Evolutionary conservation across 179 eudicot species (phyloP), one percentile per base, ranked within the genome.

Genomic region (Silene noctiflora): DNA sequence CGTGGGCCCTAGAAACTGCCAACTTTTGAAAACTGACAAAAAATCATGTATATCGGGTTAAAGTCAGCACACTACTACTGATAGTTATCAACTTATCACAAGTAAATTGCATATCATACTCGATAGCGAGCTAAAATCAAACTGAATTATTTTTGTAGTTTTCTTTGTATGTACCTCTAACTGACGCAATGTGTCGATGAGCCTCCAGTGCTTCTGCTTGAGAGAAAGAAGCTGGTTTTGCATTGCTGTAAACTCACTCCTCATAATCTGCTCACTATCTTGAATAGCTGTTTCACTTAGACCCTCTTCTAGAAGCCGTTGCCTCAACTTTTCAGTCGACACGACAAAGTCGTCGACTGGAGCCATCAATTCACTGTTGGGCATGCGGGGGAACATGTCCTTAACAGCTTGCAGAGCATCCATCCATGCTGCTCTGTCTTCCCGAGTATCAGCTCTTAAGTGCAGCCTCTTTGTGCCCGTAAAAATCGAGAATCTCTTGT

Each of bases 391-490:
- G 75, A 90, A 94, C 96, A 94, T 82, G 73, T 89, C 90, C 83
- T 91, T 91, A 31, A 90, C 95, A 63, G 91, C 89, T 81, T 87
- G 89, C 86, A 94, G 81, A 17, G 96, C 96, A 35, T 92, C 97
- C 85, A 92, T 79, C 97, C 98, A 94, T 8, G 90, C 76, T 19
- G 79, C 74, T 71, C 87, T 77, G 84, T 92, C 97, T 27, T 90
- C 97, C 65, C 83, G 83, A 55, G 89, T 86, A 63, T 93, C 92
- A 17, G 98, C 93, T 77, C 91, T 86, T 80, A 94, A 76, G 81
- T 89, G 98, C 78, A 94, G 82, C 83, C 85, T 89, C 85, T 89
- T 94, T 24, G 97, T 92, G 25, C 96, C 98, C 6, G 98, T 87
- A 79, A 84, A 89, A 58, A 94, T 89, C 11, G 92, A 94, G 84